Conservation (phyloP, 495 filamentous ascomycete species). For the Neurospora tetraspora region DNA sequence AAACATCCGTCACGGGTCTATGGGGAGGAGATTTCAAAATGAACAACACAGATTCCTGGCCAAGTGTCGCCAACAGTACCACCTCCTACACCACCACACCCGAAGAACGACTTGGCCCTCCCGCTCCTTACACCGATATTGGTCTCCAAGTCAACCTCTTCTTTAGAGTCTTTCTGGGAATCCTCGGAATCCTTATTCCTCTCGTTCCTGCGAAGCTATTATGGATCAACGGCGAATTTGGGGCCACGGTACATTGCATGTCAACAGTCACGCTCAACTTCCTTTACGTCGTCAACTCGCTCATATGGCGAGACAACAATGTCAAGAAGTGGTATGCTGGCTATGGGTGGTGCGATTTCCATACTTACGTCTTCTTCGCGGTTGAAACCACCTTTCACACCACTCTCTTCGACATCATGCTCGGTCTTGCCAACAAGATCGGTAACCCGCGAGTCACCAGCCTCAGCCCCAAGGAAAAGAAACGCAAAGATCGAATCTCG, state of each 20-base stretch:
- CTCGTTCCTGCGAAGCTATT: conserved; percentile 48
- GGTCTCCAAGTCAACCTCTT: conserved; percentile 30
- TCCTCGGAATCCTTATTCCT: conserved; percentile 46
- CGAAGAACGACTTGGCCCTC: conserved; percentile 14
- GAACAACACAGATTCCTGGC: not conserved
- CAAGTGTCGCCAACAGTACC: not conserved
- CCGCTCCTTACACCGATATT: conserved; percentile 17
- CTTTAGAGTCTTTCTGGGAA: conserved; percentile 41
- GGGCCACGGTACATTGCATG: conserved; percentile 50
- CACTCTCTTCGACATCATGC: conserved; percentile 60
- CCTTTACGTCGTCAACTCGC: conserved; percentile 61
- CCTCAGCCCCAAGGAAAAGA: conserved; percentile 40
- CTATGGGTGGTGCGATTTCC: conserved; percentile 69
- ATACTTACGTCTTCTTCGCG: conserved; percentile 49
- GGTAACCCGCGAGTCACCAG: conserved; percentile 44
- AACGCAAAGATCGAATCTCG: conserved; percentile 46
- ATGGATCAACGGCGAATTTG: conserved; percentile 49
- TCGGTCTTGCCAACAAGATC: conserved; percentile 66
- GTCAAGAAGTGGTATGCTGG: conserved; percentile 61
- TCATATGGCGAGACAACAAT: conserved; percentile 74
- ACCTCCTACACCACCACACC: conserved; percentile 14
- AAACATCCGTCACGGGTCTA: not conserved
- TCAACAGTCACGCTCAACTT: conserved; percentile 58
- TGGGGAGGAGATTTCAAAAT: not conserved
- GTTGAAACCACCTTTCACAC: conserved; percentile 54